Base-by-base conservation (phyloP, 148 eudicot species). In the Fallopia convolvulus region DNA sequence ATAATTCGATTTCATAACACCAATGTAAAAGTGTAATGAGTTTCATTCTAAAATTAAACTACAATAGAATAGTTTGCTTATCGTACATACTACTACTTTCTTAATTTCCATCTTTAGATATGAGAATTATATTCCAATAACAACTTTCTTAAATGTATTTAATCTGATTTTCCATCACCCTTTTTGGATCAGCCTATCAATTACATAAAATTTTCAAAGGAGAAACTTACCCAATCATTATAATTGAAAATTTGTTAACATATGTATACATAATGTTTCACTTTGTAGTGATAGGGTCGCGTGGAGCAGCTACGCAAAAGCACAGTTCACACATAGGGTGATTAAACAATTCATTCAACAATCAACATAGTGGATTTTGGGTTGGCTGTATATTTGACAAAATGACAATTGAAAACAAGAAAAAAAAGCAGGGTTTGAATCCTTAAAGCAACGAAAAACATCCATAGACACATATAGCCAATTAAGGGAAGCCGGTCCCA, bases 371-470 rank as follows among this genome's bases (percentile, higher is more conserved):
- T 36, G 46, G 33, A 68, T 68, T 68, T 68, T 68, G 20, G 20
- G 68, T 15, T 68, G 72, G 21, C 46, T 14, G 44, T 68, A 15
- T 14, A 18, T 68, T 68, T 68, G 72, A 68, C 72, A 39, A 68
- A 68, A 68, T 68, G 72, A 68, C 72, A 68, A 68, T 68, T 63
- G 13, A 68, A 33, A 6, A 36, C 39, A 33, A 30, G 10, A 68
- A 4, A 15, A 68, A 68, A 15, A 68, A 68, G 18, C 32, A 10
- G 40, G 70, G 72, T 68, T 68, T 68, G 72, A 68, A 68, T 36
- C 72, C 72, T 68, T 68, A 68, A 58, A 68, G 44, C 42, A 68
- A 68, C 72, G 41, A 65, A 65, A 65, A 33, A 68, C 33, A 68
- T 12, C 36, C 4, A 63, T 63, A 63, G 70, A 20, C 72, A 68